A percentile compares a stretch with the other conserved stretches of the same genome.
These are phyloP conservation scores for Populus deltoides DNA, from an alignment of 345 rosid genomes.

Conservation along the genomic window DNA sequence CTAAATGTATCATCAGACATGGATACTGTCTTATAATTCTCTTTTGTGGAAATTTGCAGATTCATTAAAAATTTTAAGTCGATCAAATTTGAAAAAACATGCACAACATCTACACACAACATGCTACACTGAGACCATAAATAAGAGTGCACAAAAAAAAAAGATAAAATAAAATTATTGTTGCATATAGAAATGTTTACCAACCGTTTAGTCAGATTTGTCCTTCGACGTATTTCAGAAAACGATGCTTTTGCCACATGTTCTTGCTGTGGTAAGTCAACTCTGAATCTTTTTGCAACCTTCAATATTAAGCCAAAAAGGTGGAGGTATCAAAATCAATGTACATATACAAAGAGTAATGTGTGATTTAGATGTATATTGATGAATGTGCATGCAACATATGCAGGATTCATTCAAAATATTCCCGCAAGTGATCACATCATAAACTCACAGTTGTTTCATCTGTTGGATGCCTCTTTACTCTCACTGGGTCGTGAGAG, in stretches of 20 bases:
- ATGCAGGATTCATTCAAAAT: neutral
- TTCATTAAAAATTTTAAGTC: neutral
- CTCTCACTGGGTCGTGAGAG: conserved; percentile 29
- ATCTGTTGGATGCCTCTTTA: conserved; percentile 29
- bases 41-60: neutral
- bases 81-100: neutral
- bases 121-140: neutral
- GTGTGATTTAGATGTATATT: neutral
- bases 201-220: conserved; percentile 46
- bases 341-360: neutral
- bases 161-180: neutral
- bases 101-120: neutral
- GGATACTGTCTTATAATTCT: neutral
- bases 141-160: neutral
- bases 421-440: neutral
- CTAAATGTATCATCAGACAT: neutral
- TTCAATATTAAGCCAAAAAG: conserved; percentile 28
- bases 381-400: neutral
- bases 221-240: conserved; percentile 29
- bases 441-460: conserved; percentile 47
- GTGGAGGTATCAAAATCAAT: conserved; percentile 11
- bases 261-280: conserved; percentile 41
- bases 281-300: conserved; percentile 44
- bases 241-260: conserved; percentile 37
- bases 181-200: conserved; percentile 21